Conservation (phyloP, 148 eudicot species). For the Camellia sinensis region DNA sequence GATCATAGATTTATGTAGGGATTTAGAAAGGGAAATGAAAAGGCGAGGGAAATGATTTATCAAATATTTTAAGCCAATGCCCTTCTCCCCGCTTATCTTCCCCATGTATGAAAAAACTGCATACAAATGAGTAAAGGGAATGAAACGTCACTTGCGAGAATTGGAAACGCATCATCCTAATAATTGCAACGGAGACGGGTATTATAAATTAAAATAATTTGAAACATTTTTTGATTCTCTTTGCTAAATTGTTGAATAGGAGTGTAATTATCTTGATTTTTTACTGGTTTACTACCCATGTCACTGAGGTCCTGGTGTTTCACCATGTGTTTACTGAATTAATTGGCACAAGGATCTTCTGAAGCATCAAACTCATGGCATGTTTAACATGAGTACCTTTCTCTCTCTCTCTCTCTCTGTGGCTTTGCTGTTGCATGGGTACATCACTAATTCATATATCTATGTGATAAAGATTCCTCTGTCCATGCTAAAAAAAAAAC, state of each 20-base stretch:
- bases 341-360: neutral
- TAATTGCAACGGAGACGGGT: neutral
- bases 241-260: neutral
- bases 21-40: too few species aligned
- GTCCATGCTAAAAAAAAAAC: neutral
- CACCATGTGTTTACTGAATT: neutral
- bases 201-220: neutral
- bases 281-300: neutral
- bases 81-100: neutral
- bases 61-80: neutral
- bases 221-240: constrained; percentile 4
- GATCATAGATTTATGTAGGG: too few species aligned
- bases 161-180: neutral
- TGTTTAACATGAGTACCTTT: neutral
- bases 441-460: neutral
- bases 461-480: neutral
- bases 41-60: neutral
- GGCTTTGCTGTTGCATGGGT: too few species aligned
- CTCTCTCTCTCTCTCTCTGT: neutral
- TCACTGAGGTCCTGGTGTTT: neutral
- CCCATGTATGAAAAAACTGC: neutral
- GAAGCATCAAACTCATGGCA: neutral
- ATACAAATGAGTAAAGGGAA: neutral
- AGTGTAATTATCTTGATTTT: neutral
- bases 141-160: neutral